These are phyloP conservation scores for Delitschia confertaspora DNA, from an alignment of 495 filamentous ascomycete genomes.

Conservation along the genomic window DNA sequence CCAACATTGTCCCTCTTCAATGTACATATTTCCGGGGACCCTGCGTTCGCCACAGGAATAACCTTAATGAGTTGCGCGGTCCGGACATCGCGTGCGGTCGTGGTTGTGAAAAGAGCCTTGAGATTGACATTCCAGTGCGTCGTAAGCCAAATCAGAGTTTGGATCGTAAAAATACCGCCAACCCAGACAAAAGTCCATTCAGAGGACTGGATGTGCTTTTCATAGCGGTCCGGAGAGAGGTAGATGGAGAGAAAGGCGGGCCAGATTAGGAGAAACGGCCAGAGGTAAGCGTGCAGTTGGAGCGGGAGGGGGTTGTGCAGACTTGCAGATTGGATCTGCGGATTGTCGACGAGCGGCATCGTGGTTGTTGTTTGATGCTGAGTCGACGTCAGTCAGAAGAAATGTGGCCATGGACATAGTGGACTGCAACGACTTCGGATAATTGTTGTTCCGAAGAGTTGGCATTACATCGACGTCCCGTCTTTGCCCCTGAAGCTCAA, in stretches of 20 bases:
- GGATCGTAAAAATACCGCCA: slow-evolving; percentile 74
- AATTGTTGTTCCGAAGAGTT: too few species aligned
- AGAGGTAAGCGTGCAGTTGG: slow-evolving; percentile 76
- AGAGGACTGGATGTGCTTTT: slow-evolving; percentile 72
- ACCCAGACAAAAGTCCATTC: slow-evolving; percentile 98
- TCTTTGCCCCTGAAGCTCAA: too few species aligned
- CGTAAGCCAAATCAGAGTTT: slow-evolving; percentile 86
- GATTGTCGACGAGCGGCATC: slow-evolving; percentile 73
- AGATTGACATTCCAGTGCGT: slow-evolving; percentile 95
- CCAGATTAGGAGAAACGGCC: slow-evolving; percentile 88
- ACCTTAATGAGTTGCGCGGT: slow-evolving; percentile 89
- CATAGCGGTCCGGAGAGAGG: slow-evolving; percentile 71
- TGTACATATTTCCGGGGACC: slow-evolving; percentile 77
- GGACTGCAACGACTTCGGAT: too few species aligned
- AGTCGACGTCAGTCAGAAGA: slow-evolving; percentile 1
- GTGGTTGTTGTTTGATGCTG: too few species aligned
- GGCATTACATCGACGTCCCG: too few species aligned
- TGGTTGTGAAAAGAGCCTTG: slow-evolving; percentile 71
- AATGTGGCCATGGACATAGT: too few species aligned
- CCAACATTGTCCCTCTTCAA: slow-evolving; percentile 66
- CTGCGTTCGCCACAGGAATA: slow-evolving; percentile 81
- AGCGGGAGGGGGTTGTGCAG: slow-evolving; percentile 81
- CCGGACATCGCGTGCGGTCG: slow-evolving; percentile 56
- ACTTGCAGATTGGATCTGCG: slow-evolving; percentile 79
- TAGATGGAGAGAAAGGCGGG: slow-evolving; percentile 82